A percentile compares a stretch with the other conserved stretches of the same genome.
Conservation (phyloP, 2,329 filamentous ascomycete genomes). For the Cladorrhinum sp. region DNA sequence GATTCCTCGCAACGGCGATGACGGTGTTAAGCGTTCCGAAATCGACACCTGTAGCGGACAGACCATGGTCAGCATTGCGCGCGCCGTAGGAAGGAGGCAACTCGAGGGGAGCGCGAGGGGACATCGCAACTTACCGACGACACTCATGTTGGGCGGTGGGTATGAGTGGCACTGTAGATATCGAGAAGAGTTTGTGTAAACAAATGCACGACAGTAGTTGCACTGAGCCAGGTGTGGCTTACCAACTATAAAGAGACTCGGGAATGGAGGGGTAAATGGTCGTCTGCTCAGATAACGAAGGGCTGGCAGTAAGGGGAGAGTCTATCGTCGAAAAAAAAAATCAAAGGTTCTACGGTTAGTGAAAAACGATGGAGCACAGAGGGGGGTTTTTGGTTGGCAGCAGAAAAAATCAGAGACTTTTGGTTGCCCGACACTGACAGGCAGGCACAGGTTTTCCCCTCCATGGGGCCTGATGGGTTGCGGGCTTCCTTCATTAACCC, state of each 20-base stretch:
- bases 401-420: conserved; percentile 5
- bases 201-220: conserved; percentile 9
- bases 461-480: conserved; percentile 21
- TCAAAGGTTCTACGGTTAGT: not conserved
- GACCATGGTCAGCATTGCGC: conserved; percentile 18
- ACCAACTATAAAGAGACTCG: conserved; percentile 23
- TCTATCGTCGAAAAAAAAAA: conserved; percentile 2
- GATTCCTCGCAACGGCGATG: conserved; percentile 95
- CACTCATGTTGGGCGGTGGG: conserved; percentile 46
- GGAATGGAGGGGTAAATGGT: conserved; percentile 4
- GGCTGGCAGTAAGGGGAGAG: conserved; percentile 18
- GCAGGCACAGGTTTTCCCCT: conserved; percentile 21
- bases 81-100: too few relatives aligned
- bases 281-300: conserved; percentile 20
- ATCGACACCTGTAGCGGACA: conserved; percentile 66
- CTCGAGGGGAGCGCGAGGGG: not conserved
- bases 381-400: conserved; percentile 8
- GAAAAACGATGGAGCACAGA: conserved; percentile 8
- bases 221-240: conserved; percentile 9
- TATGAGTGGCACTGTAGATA: conserved; percentile 23
- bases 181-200: conserved; percentile 16
- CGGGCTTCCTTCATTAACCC: conserved; percentile 16
- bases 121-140: conserved; percentile 46
- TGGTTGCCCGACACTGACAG: conserved; percentile 13
- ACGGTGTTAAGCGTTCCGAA: conserved; percentile 96